Percentiles rank a stretch among this genome's conserved stretches.
These are phyloP conservation scores for Orobanche coerulescens DNA, from an alignment of 257 asterid genomes.

Conservation along the genomic window DNA sequence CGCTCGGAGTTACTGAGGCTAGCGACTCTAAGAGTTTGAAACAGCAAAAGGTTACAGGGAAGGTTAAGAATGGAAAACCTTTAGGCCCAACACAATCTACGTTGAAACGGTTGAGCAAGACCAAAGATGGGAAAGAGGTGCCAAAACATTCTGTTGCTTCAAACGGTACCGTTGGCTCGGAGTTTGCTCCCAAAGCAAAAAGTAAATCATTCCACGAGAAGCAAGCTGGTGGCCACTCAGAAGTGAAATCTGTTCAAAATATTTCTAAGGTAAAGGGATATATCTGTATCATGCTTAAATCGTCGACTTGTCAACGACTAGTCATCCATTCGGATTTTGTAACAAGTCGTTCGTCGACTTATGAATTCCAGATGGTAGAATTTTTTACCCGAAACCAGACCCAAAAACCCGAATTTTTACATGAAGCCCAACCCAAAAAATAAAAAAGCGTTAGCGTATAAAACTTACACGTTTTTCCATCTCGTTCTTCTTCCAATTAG, in stretches of 20 bases:
- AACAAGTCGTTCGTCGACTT: no score
- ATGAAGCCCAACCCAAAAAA: no score
- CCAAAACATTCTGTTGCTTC: slow-evolving; percentile 32
- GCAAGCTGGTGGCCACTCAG: slow-evolving; percentile 25
- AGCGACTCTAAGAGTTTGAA: slow-evolving; percentile 27
- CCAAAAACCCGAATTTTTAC: no score
- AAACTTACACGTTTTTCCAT: no score
- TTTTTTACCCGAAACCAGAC: no score
- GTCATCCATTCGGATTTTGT: no score
- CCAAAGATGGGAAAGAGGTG: slow-evolving; percentile 30
- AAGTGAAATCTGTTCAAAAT: slow-evolving; percentile 20
- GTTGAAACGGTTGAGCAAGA: slow-evolving; percentile 24
- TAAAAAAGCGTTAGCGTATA: no score
- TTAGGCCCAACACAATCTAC: slow-evolving; percentile 25
- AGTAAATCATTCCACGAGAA: slow-evolving; percentile 32
- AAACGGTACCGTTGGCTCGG: slow-evolving; percentile 32
- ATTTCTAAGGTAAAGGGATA: slow-evolving; percentile 28
- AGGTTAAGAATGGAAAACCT: slow-evolving; percentile 33
- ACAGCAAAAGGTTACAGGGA: slow-evolving; percentile 25
- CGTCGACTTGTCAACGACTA: no score
- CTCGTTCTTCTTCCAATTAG: no score
- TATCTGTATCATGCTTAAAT: neutral
- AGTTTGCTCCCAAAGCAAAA: slow-evolving; percentile 25
- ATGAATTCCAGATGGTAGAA: no score
- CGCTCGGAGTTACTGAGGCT: slow-evolving; percentile 22